phyloP scores from a whole-genome alignment of 2,329 filamentous ascomycete genomes.

The Fusarium tanahbumbuense region DNA sequence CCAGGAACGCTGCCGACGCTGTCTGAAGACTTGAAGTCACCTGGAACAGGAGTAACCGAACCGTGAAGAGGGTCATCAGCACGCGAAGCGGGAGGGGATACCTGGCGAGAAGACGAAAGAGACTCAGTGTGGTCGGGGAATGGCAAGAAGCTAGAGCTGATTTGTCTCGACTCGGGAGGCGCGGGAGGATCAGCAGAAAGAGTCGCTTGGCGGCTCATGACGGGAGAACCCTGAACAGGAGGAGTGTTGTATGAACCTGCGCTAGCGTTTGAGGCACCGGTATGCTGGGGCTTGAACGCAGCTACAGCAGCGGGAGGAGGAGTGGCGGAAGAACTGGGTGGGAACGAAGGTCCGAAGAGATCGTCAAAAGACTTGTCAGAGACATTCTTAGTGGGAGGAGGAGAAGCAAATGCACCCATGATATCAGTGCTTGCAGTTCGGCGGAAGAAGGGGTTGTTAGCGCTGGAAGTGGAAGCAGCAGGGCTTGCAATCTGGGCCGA shows the following conservation, averaged over 20 bases:
- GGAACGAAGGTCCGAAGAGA: constrained; percentile 80
- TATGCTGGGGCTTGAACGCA: constrained; percentile 64
- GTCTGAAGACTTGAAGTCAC: constrained; percentile 35
- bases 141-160: constrained; percentile 80
- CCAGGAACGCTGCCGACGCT: constrained; percentile 43
- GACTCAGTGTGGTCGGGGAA: constrained; percentile 75
- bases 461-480: constrained; percentile 74
- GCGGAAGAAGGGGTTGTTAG: constrained; percentile 96
- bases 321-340: constrained; percentile 56
- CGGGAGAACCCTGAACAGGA: constrained; percentile 67
- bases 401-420: constrained; percentile 64
- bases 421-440: constrained; percentile 71
- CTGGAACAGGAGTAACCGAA: constrained; percentile 44
- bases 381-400: constrained; percentile 58
- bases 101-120: constrained; percentile 80
- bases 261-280: constrained; percentile 66
- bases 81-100: constrained; percentile 73
- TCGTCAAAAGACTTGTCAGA: constrained; percentile 83
- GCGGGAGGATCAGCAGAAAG: constrained; percentile 67
- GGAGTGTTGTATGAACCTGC: constrained; percentile 64
- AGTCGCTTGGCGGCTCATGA: constrained; percentile 71
- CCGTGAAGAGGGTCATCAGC: constrained; percentile 62
- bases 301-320: constrained; percentile 57
- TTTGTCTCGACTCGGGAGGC: constrained; percentile 79
- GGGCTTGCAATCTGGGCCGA: constrained; percentile 74